A percentile compares a stretch with the other conserved stretches of the same genome.
Evolutionary conservation across 805 yeast species (phyloP).

Genomic region (Yarrowia divulgata): DNA sequence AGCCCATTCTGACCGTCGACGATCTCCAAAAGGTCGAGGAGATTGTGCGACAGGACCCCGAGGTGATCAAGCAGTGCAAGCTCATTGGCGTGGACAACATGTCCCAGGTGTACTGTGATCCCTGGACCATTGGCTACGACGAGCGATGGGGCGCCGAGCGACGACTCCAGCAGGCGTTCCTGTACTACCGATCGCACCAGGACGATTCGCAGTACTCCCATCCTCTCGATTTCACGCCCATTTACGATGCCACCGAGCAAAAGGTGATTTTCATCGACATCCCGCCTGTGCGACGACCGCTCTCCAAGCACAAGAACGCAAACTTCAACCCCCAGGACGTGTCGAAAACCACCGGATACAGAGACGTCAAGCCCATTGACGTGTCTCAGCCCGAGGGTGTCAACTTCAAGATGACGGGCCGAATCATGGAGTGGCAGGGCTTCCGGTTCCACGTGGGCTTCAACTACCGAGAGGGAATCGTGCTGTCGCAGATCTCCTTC

Average conservation of each 20-base stretch:
- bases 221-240: constrained; percentile 84
- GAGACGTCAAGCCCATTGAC: constrained; percentile 71
- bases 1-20: constrained; percentile 76
- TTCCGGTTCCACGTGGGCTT: constrained; percentile 80
- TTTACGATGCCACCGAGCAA: constrained; percentile 72
- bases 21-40: constrained; percentile 70
- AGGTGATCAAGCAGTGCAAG: constrained; percentile 74
- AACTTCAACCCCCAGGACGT: constrained; percentile 73
- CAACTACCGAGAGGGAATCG: constrained; percentile 87
- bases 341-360: constrained; percentile 66
- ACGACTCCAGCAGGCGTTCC: constrained; percentile 80
- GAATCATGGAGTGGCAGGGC: constrained; percentile 78
- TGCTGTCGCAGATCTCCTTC: constrained; percentile 72
- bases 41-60: constrained; percentile 72
- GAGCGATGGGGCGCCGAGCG: constrained; percentile 79
- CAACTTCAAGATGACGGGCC: constrained; percentile 73
- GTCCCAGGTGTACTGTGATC: constrained; percentile 68
- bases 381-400: constrained; percentile 85
- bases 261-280: constrained; percentile 78
- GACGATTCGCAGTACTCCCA: constrained; percentile 71
- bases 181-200: constrained; percentile 77
- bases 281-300: constrained; percentile 75
- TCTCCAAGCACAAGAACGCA: constrained; percentile 71
- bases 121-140: constrained; percentile 75
- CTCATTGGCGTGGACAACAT: constrained; percentile 74